A percentile compares a stretch with the other conserved stretches of the same genome.
Conservation (phyloP, 257 asterid genomes). For the Echites panduratus region DNA sequence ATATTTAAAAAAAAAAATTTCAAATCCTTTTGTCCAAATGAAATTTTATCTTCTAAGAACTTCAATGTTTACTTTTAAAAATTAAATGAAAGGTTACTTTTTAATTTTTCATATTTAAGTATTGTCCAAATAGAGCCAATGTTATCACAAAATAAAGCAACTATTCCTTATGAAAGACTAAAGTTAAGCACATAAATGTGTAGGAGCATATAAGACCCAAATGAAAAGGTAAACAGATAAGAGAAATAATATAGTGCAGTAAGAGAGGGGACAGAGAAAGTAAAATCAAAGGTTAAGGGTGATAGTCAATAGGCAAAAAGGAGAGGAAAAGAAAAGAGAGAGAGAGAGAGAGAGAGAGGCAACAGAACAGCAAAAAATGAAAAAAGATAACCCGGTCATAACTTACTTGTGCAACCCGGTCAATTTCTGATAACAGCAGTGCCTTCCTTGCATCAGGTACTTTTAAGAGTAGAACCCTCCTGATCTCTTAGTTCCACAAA, state of each 20-base stretch:
- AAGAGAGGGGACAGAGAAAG: too few species aligned
- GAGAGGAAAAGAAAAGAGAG: too few species aligned
- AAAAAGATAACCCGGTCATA: not conserved
- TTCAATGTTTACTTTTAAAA: too few species aligned
- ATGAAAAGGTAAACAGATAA: not conserved
- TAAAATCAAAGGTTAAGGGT: too few species aligned
- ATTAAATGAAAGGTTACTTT: too few species aligned
- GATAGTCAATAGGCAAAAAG: too few species aligned
- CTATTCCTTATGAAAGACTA: not conserved
- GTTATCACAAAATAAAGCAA: not conserved
- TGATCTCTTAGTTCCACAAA: slow-evolving; percentile 52
- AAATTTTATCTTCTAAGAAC: too few species aligned
- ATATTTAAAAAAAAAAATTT: too few species aligned
- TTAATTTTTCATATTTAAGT: too few species aligned
- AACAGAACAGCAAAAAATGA: too few species aligned
- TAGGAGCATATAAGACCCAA: not conserved
- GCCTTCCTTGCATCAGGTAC: slow-evolving; percentile 83
- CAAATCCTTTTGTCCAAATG: too few species aligned
- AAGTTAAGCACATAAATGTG: not conserved
- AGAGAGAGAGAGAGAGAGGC: not conserved
- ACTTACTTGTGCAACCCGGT: slow-evolving; percentile 82
- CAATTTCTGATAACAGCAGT: slow-evolving; percentile 68
- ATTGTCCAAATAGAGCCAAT: not conserved
- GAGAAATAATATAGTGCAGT: not conserved
- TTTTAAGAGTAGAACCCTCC: slow-evolving; percentile 73